A percentile compares a stretch with the other conserved stretches of the same genome.
Evolutionary conservation across 495 filamentous ascomycete species (phyloP).

Genomic region (Neurospora tetraspora): DNA sequence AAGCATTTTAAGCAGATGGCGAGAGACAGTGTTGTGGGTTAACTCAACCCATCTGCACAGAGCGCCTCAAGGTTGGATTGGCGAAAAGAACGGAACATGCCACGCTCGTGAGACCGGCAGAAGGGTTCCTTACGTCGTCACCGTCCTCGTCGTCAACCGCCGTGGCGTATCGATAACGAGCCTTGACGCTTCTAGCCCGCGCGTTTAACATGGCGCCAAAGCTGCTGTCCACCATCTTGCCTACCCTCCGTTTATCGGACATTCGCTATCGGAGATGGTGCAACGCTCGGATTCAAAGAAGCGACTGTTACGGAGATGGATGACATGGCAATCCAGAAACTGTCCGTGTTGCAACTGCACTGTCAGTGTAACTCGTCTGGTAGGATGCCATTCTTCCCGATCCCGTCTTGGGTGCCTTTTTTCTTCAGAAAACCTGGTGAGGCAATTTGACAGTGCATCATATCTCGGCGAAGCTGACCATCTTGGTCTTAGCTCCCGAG

Average conservation of each 20-base stretch:
- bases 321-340: neutral
- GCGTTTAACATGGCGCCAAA: neutral
- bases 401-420: neutral
- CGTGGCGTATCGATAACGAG: neutral
- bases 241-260: neutral
- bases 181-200: neutral
- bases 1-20: neutral
- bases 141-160: neutral
- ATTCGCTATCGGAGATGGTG: neutral
- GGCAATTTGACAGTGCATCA: neutral
- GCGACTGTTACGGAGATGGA: neutral
- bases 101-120: neutral
- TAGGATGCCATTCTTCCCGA: neutral
- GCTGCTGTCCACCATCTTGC: neutral
- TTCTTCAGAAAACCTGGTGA: neutral
- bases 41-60: neutral
- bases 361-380: neutral
- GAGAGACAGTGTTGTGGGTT: neutral
- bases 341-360: neutral
- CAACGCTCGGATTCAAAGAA: neutral
- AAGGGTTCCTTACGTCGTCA: neutral
- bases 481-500: neutral
- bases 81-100: neutral
- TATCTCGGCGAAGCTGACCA: neutral
- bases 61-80: neutral